Evolutionary conservation across 1,284 basidiomycete species (phyloP).

Genomic region (Tilletia horrida): DNA sequence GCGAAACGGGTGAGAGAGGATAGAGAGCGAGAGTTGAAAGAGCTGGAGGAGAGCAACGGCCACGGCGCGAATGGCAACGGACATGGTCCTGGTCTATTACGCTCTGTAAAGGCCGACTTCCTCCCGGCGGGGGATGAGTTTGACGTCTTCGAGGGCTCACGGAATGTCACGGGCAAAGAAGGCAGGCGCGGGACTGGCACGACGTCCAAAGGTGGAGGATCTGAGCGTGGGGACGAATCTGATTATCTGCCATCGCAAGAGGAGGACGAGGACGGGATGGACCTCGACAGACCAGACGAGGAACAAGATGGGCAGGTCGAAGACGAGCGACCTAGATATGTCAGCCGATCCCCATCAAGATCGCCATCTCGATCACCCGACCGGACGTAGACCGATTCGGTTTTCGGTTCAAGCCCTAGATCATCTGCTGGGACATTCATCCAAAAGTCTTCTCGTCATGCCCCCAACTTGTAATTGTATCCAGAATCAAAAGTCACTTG

Average conservation of each 20-base stretch:
- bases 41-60: background rate
- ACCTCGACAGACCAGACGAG: background rate
- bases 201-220: no score
- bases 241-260: background rate
- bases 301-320: conserved; percentile 18
- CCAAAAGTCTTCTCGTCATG: no score
- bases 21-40: background rate
- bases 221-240: background rate
- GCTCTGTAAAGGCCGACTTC: conserved; percentile 8
- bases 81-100: no score
- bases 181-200: background rate
- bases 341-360: conserved; percentile 30
- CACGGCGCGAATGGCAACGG: background rate
- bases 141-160: conserved; percentile 2
- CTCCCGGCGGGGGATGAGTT: background rate
- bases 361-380: conserved; percentile 32
- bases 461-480: no score
- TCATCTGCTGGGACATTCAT: no score
- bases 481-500: no score
- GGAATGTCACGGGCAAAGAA: conserved; percentile 5
- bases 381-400: conserved; percentile 19
- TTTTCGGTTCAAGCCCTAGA: no score
- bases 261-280: conserved; percentile 19
- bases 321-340: conserved; percentile 27
- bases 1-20: background rate